Percentiles rank a stretch among this genome's conserved stretches.
These are phyloP conservation scores for Aspergillus versicolor DNA, from an alignment of 2,329 filamentous ascomycete genomes.

Conservation along the genomic window DNA sequence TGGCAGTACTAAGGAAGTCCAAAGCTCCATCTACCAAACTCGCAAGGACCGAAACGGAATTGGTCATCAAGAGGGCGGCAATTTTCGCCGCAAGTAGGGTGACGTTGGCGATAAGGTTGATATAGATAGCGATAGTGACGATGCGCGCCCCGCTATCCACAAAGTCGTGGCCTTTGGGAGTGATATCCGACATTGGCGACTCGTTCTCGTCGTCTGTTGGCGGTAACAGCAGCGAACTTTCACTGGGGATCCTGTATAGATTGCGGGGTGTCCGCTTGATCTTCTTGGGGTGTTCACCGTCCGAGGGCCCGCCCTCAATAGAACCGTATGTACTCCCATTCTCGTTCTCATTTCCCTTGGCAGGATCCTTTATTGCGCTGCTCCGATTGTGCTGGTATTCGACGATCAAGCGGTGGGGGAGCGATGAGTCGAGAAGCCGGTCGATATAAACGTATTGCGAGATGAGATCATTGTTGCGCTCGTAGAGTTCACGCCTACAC, in stretches of 20 bases:
- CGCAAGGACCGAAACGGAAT: slow-evolving; percentile 63
- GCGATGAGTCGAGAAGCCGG: slow-evolving; percentile 80
- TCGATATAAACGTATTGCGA: slow-evolving; percentile 95
- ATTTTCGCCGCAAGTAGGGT: slow-evolving; percentile 75
- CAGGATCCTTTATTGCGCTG: neutral
- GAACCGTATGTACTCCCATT: slow-evolving; percentile 44
- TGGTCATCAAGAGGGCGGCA: slow-evolving; percentile 72
- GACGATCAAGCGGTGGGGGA: slow-evolving; percentile 88
- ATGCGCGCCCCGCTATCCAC: slow-evolving; percentile 72
- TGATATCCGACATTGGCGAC: slow-evolving; percentile 49
- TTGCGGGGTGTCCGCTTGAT: slow-evolving; percentile 80
- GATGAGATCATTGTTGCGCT: slow-evolving; percentile 82
- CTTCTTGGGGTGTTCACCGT: slow-evolving; percentile 39
- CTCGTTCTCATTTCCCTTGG: neutral
- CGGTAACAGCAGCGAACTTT: slow-evolving; percentile 28
- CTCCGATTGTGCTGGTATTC: slow-evolving; percentile 61
- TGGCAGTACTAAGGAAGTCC: slow-evolving; percentile 63
- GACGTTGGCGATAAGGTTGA: slow-evolving; percentile 78
- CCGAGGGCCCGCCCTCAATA: neutral
- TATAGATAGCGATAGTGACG: slow-evolving; percentile 82
- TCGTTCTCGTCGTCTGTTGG: slow-evolving; percentile 59
- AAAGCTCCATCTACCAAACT: slow-evolving; percentile 67
- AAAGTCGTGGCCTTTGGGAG: slow-evolving; percentile 41
- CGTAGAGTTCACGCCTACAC: slow-evolving; percentile 73
- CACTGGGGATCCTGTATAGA: slow-evolving; percentile 67